Conservation (phyloP, 1,284 basidiomycete species). For the Apiotrichum laibachii region DNA sequence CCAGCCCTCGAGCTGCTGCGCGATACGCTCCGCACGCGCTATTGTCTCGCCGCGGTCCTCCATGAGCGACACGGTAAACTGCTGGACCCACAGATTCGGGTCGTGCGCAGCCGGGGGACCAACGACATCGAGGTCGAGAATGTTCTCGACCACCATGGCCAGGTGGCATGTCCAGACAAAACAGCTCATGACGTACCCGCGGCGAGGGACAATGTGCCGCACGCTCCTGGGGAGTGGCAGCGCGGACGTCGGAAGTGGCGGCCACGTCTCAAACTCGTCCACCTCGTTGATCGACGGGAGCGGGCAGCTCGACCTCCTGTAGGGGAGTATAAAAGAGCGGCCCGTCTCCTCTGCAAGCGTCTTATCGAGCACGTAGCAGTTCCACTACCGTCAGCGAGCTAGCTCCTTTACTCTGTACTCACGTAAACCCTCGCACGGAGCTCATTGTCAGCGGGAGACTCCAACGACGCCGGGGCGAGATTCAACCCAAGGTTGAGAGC, state of each 20-base stretch:
- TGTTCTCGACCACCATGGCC: conserved; percentile 44
- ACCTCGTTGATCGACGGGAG: conserved; percentile 48
- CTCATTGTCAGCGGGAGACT: conserved; percentile 25
- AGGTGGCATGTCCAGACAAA: conserved; percentile 46
- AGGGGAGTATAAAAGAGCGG: conserved; percentile 48
- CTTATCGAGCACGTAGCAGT: conserved; percentile 53
- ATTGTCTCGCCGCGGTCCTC: not conserved
- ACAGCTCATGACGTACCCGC: conserved; percentile 37
- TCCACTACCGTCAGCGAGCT: conserved; percentile 34
- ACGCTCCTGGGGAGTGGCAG: conserved; percentile 24
- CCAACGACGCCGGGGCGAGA: conserved; percentile 27
- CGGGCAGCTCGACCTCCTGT: conserved; percentile 47
- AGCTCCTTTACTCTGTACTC: not conserved
- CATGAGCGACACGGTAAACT: not conserved
- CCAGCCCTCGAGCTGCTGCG: conserved; percentile 33
- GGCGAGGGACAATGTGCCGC: conserved; percentile 28
- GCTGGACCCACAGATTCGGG: conserved; percentile 7
- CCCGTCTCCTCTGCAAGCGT: conserved; percentile 53
- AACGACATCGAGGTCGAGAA: conserved; percentile 38
- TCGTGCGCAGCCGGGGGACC: conserved; percentile 17
- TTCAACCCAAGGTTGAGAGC: conserved; percentile 52
- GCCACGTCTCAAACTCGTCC: conserved; percentile 52
- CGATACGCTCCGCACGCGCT: conserved; percentile 20
- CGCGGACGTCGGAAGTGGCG: conserved; percentile 32
- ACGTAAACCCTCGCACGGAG: conserved; percentile 41